These are phyloP conservation scores for Ormosia semicastrata DNA, from an alignment of 306 rosid species.

Conservation along the genomic window DNA sequence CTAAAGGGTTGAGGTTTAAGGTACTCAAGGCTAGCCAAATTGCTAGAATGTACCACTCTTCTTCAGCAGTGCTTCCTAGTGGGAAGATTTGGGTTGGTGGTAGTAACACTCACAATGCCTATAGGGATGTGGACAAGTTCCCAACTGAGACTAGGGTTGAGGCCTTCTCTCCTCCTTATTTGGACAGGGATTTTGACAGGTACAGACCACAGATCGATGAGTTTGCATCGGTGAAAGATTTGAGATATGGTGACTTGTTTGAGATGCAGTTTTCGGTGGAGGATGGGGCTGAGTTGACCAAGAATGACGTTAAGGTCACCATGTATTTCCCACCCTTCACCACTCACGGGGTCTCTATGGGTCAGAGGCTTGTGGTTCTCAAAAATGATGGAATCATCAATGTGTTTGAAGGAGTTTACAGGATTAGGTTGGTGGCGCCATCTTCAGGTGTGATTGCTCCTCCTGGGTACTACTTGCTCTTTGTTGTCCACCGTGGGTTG, in stretches of 20 bases:
- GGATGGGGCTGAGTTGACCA: neutral
- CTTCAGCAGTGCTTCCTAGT: conserved; percentile 57
- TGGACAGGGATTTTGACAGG: conserved; percentile 18
- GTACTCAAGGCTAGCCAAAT: conserved; percentile 33
- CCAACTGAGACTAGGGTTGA: conserved; percentile 81
- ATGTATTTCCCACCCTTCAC: conserved; percentile 81
- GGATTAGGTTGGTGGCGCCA: conserved; percentile 43
- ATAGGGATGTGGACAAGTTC: conserved; percentile 36
- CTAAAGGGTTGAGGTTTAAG: conserved; percentile 37
- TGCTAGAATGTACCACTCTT: conserved; percentile 84
- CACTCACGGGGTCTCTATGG: conserved; percentile 87
- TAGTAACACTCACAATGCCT: conserved; percentile 63
- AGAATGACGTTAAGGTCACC: conserved; percentile 48
- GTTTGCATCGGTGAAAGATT: neutral
- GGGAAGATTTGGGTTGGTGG: conserved; percentile 69
- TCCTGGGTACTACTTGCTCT: conserved; percentile 74
- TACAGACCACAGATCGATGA: conserved; percentile 40
- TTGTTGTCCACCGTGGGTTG: conserved; percentile 70
- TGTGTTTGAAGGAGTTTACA: neutral
- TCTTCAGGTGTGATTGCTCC: conserved; percentile 62
- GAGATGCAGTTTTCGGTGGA: conserved; percentile 23
- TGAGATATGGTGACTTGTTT: conserved; percentile 30
- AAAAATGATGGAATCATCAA: neutral
- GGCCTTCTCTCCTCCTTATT: conserved; percentile 76
- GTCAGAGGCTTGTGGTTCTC: conserved; percentile 65